Evolutionary conservation across 305 asterid genomes (phyloP).

Genomic region (Rubia balearica): DNA sequence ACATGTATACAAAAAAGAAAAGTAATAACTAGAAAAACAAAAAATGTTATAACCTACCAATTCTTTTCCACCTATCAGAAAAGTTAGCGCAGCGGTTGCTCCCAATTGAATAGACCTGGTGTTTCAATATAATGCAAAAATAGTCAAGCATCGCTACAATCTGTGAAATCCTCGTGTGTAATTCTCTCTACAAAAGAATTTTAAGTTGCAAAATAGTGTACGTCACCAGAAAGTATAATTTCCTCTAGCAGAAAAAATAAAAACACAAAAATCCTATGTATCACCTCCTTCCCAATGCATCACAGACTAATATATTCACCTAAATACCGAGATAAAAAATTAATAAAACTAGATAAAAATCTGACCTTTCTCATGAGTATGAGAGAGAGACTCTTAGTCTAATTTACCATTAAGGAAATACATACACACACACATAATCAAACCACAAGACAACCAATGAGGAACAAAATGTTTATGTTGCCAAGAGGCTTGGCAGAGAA

Average conservation of each 20-base stretch:
- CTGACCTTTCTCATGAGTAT: background rate
- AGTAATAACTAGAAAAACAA: conserved; percentile 12
- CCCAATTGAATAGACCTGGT: conserved; percentile 67
- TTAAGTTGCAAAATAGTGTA: background rate
- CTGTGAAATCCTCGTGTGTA: background rate
- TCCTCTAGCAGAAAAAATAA: background rate
- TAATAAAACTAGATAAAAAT: no score
- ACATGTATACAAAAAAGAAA: background rate
- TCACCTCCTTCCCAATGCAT: no score
- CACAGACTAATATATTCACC: no score
- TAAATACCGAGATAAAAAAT: no score
- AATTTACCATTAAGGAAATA: no score
- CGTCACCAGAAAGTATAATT: background rate
- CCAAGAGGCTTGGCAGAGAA: background rate
- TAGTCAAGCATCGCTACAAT: background rate
- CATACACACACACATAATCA: background rate
- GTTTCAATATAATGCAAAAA: conserved; percentile 18
- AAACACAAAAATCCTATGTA: background rate
- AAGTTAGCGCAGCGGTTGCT: conserved; percentile 63
- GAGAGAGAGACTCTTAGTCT: background rate
- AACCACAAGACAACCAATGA: background rate
- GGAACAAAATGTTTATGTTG: background rate
- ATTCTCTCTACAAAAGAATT: background rate
- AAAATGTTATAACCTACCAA: conserved; percentile 39
- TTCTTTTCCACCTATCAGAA: conserved; percentile 69